Conservation (phyloP, 164 flowering plant genomes). For the Stephania yunnanensis region DNA sequence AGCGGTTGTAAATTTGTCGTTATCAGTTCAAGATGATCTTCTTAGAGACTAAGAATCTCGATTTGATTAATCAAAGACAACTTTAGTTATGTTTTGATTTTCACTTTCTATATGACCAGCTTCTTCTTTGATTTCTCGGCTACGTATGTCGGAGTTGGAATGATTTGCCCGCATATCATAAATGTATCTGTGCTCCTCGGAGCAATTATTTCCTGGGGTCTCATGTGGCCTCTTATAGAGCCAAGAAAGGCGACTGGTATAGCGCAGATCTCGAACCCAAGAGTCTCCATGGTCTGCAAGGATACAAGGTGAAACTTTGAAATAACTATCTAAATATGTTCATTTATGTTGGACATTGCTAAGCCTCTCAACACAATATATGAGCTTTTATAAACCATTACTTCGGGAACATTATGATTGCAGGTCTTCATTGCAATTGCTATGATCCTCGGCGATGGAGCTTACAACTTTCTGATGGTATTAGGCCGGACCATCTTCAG, state of each 20-base stretch:
- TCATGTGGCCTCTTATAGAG: constrained; percentile 33
- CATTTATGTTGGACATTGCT: no score
- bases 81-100: neutral
- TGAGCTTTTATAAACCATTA: no score
- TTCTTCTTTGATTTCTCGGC: constrained; percentile 11
- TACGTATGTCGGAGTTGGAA: constrained; percentile 36
- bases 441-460: constrained; percentile 5
- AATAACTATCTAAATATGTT: no score
- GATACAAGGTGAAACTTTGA: constrained; percentile 25
- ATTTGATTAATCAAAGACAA: neutral
- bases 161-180: constrained; percentile 34
- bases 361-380: no score
- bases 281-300: constrained; percentile 37
- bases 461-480: neutral
- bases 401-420: neutral
- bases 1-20: no score
- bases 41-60: neutral
- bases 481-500: neutral
- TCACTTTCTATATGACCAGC: neutral
- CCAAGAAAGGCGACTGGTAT: constrained; percentile 35
- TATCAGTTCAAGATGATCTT: neutral
- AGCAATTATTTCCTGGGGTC: constrained; percentile 27
- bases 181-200: constrained; percentile 26
- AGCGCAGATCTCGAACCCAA: constrained; percentile 7
- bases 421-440: constrained; percentile 6